A percentile compares a stretch with the other conserved stretches of the same genome.
These are phyloP conservation scores for Fusarium austroafricanum DNA, from an alignment of 2,329 filamentous ascomycete species.

Conservation along the genomic window DNA sequence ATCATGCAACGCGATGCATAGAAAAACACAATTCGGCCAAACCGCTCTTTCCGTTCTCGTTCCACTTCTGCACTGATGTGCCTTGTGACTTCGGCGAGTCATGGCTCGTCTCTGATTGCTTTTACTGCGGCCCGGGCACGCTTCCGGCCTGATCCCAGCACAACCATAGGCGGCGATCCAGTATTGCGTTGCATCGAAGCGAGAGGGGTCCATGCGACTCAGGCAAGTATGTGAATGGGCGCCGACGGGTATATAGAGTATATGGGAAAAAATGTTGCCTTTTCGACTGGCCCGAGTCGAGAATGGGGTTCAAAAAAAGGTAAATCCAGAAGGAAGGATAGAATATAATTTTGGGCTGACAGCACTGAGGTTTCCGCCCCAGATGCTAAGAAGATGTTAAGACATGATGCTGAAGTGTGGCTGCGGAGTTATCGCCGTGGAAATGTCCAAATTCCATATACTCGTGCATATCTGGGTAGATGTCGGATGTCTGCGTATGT, in stretches of 20 bases:
- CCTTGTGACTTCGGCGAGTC: slow-evolving; percentile 15
- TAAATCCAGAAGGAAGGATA: slow-evolving; percentile 2
- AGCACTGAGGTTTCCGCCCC: background rate
- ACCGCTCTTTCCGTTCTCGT: slow-evolving; percentile 6
- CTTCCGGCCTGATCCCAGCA: slow-evolving; percentile 2
- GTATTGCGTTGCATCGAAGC: background rate
- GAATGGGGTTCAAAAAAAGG: background rate
- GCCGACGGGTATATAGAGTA: slow-evolving; percentile 12
- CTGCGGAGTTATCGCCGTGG: background rate
- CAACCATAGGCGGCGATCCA: slow-evolving; percentile 2
- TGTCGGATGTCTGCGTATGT: background rate
- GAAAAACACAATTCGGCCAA: slow-evolving; percentile 27
- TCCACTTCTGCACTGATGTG: slow-evolving; percentile 21
- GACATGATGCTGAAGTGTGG: background rate
- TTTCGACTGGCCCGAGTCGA: slow-evolving; percentile 7
- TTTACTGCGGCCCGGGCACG: slow-evolving; percentile 3
- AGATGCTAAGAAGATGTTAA: background rate
- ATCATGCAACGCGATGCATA: slow-evolving; percentile 39
- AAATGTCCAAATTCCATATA: slow-evolving; percentile 6
- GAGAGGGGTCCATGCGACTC: background rate
- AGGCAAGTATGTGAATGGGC: background rate
- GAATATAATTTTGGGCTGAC: background rate
- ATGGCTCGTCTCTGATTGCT: slow-evolving; percentile 27
- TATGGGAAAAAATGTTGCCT: slow-evolving; percentile 7
- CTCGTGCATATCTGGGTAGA: slow-evolving; percentile 11